phyloP scores from a whole-genome alignment of 306 rosid species.

The Gynostemma pentaphyllum region DNA sequence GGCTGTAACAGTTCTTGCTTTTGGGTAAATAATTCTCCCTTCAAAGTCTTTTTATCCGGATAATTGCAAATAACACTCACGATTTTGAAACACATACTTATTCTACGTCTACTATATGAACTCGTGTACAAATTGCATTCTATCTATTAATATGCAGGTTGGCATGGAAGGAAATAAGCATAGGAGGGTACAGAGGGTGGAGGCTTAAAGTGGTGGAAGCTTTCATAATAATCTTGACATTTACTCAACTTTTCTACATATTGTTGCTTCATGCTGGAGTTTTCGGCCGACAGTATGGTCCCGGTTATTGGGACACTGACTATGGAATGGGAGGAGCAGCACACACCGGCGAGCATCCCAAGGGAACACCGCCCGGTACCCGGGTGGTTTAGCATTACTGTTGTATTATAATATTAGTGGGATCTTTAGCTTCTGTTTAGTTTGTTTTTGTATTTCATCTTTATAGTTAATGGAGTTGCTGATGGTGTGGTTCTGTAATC shows the following conservation, averaged over 20 bases:
- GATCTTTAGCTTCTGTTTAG: neutral
- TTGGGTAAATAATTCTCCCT: slow-evolving; percentile 24
- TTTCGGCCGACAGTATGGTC: slow-evolving; percentile 74
- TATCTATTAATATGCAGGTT: slow-evolving; percentile 46
- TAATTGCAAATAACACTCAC: too few species aligned
- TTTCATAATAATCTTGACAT: slow-evolving; percentile 47
- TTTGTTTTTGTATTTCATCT: neutral
- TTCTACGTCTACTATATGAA: too few species aligned
- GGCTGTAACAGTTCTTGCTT: slow-evolving; percentile 67
- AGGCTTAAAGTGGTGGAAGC: slow-evolving; percentile 69
- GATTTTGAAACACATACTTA: too few species aligned
- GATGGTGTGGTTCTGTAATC: neutral
- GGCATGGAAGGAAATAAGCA: slow-evolving; percentile 67
- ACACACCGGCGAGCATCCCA: neutral
- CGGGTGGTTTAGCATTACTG: slow-evolving; percentile 5
- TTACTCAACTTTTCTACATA: slow-evolving; percentile 61
- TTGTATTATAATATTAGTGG: neutral
- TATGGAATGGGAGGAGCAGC: slow-evolving; percentile 28
- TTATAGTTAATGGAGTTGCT: neutral
- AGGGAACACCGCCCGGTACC: neutral
- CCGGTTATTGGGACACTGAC: slow-evolving; percentile 60
- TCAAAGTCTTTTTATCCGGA: too few species aligned
- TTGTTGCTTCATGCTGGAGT: slow-evolving; percentile 68
- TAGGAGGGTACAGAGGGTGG: slow-evolving; percentile 93
- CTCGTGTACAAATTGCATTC: too few species aligned